Evolutionary conservation across 768 basidiomycete species (phyloP), one percentile per base, ranked within the genome.

Genomic region (Pleurotus platypus): DNA sequence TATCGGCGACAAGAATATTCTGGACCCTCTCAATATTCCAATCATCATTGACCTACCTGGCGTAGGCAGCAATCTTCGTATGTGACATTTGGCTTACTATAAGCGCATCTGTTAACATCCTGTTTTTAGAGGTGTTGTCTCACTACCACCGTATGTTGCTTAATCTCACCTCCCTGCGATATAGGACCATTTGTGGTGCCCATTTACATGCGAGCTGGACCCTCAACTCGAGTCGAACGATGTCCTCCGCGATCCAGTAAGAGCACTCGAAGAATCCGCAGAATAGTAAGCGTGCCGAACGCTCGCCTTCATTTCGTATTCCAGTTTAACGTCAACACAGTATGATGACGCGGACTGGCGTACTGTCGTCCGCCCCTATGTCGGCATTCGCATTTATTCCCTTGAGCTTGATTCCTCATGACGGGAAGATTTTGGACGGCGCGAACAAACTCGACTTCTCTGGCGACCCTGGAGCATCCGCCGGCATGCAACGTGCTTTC

Each of bases 31-130:
- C 35, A 62, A 62, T 22, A 72, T 79, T 59, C 51, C 57, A 18
- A 58, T 63, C 39, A 61, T 66, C 37, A 58, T 76, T 22, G 70
- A 78, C 55, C 64, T 76, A 1, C 73, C 75, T 2, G 69, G 66
- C n/a, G 78, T 79, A 42, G 78, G 78, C 8, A 66, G 70, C 53
- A 74, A 77, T 62, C 63, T 79, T 5, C 51, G 51, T 54, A n/a
- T 22, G 51, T 54, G 24, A 11, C 57, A 22, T 16, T 40, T n/a
- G 4, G 9, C 22, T n/a, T 15, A 12, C 37, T 15, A 20, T 15
- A 48, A 15, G 5, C 13, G 24, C 16, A 27, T 16, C 30, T n/a
- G n/a, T 13, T 50, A 26, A 27, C 27, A 50, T 15, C 30, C 30
- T n/a, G 20, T 35, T 16, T 38, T 15, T 20, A 53, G 51, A 53